A percentile compares a stretch with the other conserved stretches of the same genome.
phyloP scores from a whole-genome alignment of 306 rosid species.

The Vigna trinervia region DNA sequence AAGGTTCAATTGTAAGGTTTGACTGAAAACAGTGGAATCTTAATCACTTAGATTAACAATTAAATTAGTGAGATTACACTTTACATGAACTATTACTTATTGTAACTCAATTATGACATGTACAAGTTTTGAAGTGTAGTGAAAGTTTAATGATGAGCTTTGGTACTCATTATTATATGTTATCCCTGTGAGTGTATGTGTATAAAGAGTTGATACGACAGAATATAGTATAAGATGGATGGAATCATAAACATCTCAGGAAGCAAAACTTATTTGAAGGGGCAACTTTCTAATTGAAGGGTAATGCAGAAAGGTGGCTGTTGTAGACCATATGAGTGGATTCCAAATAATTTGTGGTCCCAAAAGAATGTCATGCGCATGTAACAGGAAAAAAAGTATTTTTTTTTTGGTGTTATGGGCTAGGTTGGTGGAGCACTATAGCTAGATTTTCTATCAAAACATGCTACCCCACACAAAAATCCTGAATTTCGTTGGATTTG shows the following conservation, averaged over 20 bases:
- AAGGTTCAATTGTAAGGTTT: too few species aligned
- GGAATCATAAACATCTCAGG: constrained; percentile 21
- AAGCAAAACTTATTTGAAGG: constrained; percentile 21
- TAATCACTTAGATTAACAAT: too few species aligned
- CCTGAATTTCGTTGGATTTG: constrained; percentile 31
- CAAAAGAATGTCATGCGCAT: constrained; percentile 38
- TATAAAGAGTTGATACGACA: not conserved
- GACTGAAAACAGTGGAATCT: too few species aligned
- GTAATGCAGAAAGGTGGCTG: constrained; percentile 35
- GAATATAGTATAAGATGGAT: not conserved
- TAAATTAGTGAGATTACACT: not conserved
- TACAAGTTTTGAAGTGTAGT: not conserved
- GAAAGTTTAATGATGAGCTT: not conserved
- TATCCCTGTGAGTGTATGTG: not conserved
- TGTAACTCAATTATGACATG: too few species aligned
- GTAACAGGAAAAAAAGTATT: not conserved
- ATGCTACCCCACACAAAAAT: not conserved
- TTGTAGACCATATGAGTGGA: constrained; percentile 31
- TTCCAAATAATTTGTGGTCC: constrained; percentile 36
- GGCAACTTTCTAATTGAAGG: not conserved
- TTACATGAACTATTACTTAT: not conserved
- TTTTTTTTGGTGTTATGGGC: not conserved
- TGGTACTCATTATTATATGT: not conserved
- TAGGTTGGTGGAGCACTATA: constrained; percentile 55
- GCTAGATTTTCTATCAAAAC: not conserved